These are phyloP conservation scores for Candida montana DNA, from an alignment of 805 yeast genomes.

Conservation along the genomic window DNA sequence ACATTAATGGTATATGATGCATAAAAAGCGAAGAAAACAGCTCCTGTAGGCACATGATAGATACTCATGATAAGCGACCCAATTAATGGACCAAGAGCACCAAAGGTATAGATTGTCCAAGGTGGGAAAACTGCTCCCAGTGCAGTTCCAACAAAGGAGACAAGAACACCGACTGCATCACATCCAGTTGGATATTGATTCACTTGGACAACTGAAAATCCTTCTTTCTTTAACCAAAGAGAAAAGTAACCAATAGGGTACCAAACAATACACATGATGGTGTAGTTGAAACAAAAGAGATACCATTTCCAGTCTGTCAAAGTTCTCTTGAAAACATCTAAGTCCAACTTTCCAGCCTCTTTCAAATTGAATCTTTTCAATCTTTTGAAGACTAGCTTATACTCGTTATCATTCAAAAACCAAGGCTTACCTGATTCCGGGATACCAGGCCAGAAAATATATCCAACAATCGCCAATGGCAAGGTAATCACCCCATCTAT, in stretches of 20 bases:
- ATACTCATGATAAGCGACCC: conserved; percentile 49
- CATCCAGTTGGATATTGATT: conserved; percentile 3
- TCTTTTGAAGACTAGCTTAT: neutral
- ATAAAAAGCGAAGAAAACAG: conserved; percentile 56
- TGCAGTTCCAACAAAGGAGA: conserved; percentile 3
- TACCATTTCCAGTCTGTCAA: conserved; percentile 7
- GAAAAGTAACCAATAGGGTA: conserved; percentile 3
- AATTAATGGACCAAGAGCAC: conserved; percentile 23
- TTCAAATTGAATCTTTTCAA: conserved; percentile 3
- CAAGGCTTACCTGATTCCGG: conserved; percentile 9
- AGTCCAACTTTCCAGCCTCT: neutral
- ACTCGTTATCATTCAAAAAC: neutral
- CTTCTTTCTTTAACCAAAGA: conserved; percentile 5
- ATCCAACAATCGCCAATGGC: conserved; percentile 3
- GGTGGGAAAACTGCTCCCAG: conserved; percentile 2
- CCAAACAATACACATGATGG: conserved; percentile 1
- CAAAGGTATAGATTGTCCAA: conserved; percentile 1
- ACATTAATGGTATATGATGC: conserved; percentile 26
- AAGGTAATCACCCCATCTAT: conserved; percentile 9
- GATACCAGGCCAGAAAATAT: conserved; percentile 5
- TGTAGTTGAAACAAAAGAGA: conserved; percentile 1
- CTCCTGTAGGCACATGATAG: conserved; percentile 48
- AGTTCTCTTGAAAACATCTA: conserved; percentile 3
- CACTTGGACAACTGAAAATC: conserved; percentile 3
- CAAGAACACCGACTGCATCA: conserved; percentile 3